Evolutionary conservation across 805 yeast species (phyloP), one percentile per base, ranked within the genome.

Genomic region (Kuraishia cidri): DNA sequence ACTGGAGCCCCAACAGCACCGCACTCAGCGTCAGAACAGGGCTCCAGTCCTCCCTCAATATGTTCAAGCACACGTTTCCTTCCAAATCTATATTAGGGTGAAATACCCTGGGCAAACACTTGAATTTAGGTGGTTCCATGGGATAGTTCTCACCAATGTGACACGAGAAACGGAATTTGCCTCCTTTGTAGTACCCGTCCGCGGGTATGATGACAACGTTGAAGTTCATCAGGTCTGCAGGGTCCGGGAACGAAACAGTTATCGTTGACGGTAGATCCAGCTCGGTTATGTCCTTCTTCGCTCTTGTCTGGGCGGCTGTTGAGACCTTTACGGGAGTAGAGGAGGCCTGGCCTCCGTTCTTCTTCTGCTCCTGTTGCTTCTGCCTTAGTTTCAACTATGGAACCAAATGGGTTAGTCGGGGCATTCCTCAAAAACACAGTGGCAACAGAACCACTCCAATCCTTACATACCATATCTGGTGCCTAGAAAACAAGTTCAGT

Each of bases 21-120:
- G 88, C 68, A 50, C 82, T 85, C 48, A 90, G 60, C 37, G 81
- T 83, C 43, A 90, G 63, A 0, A 87, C 95, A 0, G 98, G 97
- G 19, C 87, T 77, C 98, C 98, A 90, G 53, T 90, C 97, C 52
- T 88, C 95, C 44, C 97, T 64, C 37, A 90, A 63, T 23, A 90
- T 88, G 50, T 90, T 90, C 38, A 90, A 66, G 50, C 98, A 90
- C 5, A 90, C 83, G 49, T 87, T 90, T 0, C 97, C 97, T 28
- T 83, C 80, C 14, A 74, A 51, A 52, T 90, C 96, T 42, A 90
- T 90, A 49, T 90, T 90, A 9, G 98, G 98, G 52, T 90, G 98
- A 57, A 82, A 90, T 4, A 90, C 83, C 48, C 68, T 76, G 33
- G 76, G 70, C 20, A 64, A 33, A 45, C 94, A 81, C 43, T 70